Base-by-base conservation (phyloP, 2,329 filamentous ascomycete species). In the Nigrograna mackinnonii region DNA sequence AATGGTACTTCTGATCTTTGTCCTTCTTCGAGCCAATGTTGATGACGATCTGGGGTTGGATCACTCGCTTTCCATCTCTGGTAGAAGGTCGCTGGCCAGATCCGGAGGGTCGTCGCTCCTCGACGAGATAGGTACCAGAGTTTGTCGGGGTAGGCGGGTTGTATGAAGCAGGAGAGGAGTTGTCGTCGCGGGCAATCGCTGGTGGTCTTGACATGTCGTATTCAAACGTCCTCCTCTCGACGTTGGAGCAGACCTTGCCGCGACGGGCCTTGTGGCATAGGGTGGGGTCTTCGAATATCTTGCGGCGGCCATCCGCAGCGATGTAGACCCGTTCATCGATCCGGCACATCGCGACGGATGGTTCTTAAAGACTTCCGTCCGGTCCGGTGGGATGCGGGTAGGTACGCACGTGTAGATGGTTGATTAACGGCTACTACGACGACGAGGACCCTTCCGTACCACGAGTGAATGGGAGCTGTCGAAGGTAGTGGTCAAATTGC, bases 281-380 rank as follows among this genome's bases (percentile, higher is more conserved):
- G 26, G 49, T 47, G n/a, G 48, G 30, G 11, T 61, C 58, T 18
- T 62, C 50, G 31, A 58, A 58, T n/a, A 32, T 54, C 16, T 50
- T 47, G 14, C 51, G 50, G 21, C 51, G 44, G 38, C 64, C 64
- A 38, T 64, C 57, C 18, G 49, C 13, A 17, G 41, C 26, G 43
- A 58, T 50, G 43, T 64, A 64, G 36, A 62, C 35, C n/a, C 52
- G 55, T 40, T 64, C 57, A 24, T 66, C 58, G 22, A 67, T 46
- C 28, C 57, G 51, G 41, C 64, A 68, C 64, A 68, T 68, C 18
- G 44, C 50, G 45, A 37, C 33, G 33, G 41, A 26, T 32, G 20
- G 28, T 28, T 14, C 13, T 22, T 24, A 13, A 35, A n/a, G n/a
- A n/a, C n/a, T n/a, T n/a, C n/a, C n/a, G n/a, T n/a, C n/a, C n/a